Evolutionary conservation across 805 yeast species (phyloP).

Genomic region (Tetrapisispora iriomotensis): DNA sequence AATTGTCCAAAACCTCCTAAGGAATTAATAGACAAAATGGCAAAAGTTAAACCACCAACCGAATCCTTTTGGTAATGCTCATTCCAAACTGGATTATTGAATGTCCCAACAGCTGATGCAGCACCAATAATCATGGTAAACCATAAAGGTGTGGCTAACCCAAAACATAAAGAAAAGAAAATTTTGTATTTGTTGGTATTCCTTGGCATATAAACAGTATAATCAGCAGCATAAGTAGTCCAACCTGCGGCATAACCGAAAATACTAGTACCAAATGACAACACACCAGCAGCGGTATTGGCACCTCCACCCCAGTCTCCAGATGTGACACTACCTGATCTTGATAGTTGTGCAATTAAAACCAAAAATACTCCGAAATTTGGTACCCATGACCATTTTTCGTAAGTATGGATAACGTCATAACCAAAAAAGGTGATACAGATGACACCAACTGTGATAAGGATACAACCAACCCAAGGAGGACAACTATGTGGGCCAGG

Average conservation of each 20-base stretch:
- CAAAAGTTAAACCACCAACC: constrained; percentile 75
- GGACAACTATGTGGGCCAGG: constrained; percentile 45
- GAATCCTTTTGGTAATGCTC: constrained; percentile 43
- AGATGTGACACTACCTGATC: constrained; percentile 50
- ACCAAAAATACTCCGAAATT: constrained; percentile 62
- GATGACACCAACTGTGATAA: constrained; percentile 58
- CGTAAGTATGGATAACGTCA: constrained; percentile 68
- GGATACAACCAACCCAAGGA: constrained; percentile 82
- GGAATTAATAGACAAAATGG: constrained; percentile 66
- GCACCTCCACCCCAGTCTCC: constrained; percentile 46
- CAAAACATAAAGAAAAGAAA: constrained; percentile 53
- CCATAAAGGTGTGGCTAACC: constrained; percentile 56
- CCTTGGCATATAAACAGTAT: constrained; percentile 75
- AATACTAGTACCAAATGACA: constrained; percentile 73
- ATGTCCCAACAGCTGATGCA: constrained; percentile 68
- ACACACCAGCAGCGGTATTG: constrained; percentile 63
- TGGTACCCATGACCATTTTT: constrained; percentile 84
- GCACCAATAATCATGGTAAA: constrained; percentile 77
- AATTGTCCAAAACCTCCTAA: constrained; percentile 85
- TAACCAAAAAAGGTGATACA: constrained; percentile 80
- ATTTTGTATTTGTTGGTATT: constrained; percentile 48
- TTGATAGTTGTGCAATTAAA: constrained; percentile 66
- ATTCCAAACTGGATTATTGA: constrained; percentile 36
- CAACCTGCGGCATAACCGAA: constrained; percentile 92
- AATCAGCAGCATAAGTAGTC: constrained; percentile 91